phyloP scores from a whole-genome alignment of 306 rosid genomes.

The Castanea crenata region DNA sequence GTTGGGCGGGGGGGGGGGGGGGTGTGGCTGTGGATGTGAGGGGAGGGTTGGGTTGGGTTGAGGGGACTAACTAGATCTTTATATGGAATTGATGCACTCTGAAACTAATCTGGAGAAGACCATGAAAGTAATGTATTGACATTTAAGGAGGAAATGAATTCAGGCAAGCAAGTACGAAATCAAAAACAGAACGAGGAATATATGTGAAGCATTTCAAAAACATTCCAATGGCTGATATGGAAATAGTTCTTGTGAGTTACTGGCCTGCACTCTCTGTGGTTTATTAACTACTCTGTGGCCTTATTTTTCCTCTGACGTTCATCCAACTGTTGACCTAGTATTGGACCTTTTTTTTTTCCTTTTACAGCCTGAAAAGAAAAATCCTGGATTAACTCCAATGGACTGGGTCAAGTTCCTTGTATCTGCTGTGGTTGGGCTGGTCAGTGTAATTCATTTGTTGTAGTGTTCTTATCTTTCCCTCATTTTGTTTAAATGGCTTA shows the following conservation, averaged over 20 bases:
- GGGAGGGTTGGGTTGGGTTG: no score
- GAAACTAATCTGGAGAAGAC: neutral
- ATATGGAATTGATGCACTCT: neutral
- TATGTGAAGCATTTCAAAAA: conserved; percentile 80
- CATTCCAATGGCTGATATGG: conserved; percentile 99
- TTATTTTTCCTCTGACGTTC: neutral
- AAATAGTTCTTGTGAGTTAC: conserved; percentile 85
- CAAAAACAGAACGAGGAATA: conserved; percentile 66
- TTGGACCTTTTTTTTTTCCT: conserved; percentile 27
- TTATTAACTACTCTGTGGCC: neutral
- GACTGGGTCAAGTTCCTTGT: conserved; percentile 93
- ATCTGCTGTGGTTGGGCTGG: conserved; percentile 94
- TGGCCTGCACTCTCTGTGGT: neutral
- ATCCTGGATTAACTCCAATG: conserved; percentile 98
- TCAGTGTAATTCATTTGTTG: conserved; percentile 34
- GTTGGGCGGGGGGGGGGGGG: no score
- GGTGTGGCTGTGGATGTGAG: neutral
- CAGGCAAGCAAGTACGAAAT: conserved; percentile 57
- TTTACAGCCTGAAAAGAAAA: conserved; percentile 93
- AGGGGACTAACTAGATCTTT: neutral
- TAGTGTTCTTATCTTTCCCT: conserved; percentile 9
- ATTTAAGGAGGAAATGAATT: conserved; percentile 33
- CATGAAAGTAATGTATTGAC: conserved; percentile 23
- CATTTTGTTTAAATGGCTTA: conserved; percentile 24
- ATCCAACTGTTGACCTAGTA: conserved; percentile 23